These are phyloP conservation scores for Nannizzia gypsea DNA, from an alignment of 2,329 filamentous ascomycete genomes.

Conservation along the genomic window DNA sequence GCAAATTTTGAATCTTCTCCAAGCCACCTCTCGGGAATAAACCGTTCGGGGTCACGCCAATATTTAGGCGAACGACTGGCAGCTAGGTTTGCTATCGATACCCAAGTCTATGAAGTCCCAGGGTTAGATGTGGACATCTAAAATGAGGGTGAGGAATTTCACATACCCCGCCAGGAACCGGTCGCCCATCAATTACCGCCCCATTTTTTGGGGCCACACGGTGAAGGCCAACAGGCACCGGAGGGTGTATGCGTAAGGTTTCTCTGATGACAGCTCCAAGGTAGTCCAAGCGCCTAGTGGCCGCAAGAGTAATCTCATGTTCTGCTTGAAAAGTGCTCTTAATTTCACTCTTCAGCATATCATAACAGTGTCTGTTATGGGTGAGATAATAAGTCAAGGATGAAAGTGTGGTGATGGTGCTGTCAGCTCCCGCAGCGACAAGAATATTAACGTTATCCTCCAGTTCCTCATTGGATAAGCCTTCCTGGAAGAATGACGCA, in stretches of 20 bases:
- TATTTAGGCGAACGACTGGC: background rate
- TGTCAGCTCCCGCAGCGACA: conserved; percentile 56
- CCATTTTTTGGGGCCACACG: conserved; percentile 49
- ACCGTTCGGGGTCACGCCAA: background rate
- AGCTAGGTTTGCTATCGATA: background rate
- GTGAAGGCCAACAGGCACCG: conserved; percentile 60
- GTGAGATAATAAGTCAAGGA: conserved; percentile 64
- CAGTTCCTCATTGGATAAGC: conserved; percentile 54
- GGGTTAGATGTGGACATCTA: background rate
- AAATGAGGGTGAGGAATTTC: background rate
- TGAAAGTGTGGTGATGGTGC: conserved; percentile 61
- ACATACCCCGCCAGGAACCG: background rate
- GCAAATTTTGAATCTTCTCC: background rate
- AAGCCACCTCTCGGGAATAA: background rate
- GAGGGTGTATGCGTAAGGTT: conserved; percentile 63
- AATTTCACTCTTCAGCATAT: conserved; percentile 32
- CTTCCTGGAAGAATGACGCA: conserved; percentile 45
- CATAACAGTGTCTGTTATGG: conserved; percentile 41
- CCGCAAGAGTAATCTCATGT: conserved; percentile 44
- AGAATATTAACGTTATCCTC: conserved; percentile 57
- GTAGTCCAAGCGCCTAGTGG: conserved; percentile 59
- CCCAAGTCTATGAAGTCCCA: background rate
- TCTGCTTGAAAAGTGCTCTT: conserved; percentile 36
- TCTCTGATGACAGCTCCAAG: conserved; percentile 70
- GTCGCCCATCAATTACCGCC: background rate